Evolutionary conservation across 306 rosid species (phyloP).

Genomic region (Malus asiatica): DNA sequence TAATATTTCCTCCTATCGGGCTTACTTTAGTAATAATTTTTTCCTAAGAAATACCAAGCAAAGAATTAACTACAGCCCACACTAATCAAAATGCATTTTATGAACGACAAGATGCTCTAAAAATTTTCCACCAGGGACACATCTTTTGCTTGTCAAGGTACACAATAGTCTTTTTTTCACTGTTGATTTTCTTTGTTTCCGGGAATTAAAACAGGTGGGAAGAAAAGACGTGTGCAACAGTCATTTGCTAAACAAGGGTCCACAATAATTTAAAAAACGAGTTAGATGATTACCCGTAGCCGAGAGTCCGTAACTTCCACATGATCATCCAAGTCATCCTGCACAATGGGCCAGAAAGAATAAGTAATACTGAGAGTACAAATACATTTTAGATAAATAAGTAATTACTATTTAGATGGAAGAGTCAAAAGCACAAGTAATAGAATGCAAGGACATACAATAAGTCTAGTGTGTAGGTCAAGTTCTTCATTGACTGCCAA

Average conservation of each 20-base stretch:
- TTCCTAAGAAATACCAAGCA: background rate
- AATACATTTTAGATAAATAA: constrained; percentile 7
- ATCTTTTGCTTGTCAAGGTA: background rate
- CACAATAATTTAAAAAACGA: background rate
- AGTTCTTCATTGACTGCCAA: constrained; percentile 96
- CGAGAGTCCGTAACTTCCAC: constrained; percentile 89
- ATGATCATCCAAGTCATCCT: constrained; percentile 96
- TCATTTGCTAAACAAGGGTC: background rate
- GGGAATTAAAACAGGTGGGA: background rate
- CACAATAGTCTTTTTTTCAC: background rate
- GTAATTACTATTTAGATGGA: background rate
- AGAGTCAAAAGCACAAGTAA: constrained; percentile 2
- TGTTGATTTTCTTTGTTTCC: background rate
- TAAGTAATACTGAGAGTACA: background rate
- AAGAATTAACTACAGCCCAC: background rate
- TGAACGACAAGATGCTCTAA: background rate
- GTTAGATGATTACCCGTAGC: constrained; percentile 59
- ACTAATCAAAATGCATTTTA: background rate
- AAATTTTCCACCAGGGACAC: background rate
- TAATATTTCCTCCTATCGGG: background rate
- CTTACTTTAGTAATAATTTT: background rate
- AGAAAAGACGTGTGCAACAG: background rate
- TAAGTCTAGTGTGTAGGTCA: constrained; percentile 81
- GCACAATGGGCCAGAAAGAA: constrained; percentile 16
- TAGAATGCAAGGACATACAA: constrained; percentile 44